Evolutionary conservation across 495 filamentous ascomycete genomes (phyloP), one percentile per base, ranked within the genome.

Genomic region (Hyaloscypha variabilis): DNA sequence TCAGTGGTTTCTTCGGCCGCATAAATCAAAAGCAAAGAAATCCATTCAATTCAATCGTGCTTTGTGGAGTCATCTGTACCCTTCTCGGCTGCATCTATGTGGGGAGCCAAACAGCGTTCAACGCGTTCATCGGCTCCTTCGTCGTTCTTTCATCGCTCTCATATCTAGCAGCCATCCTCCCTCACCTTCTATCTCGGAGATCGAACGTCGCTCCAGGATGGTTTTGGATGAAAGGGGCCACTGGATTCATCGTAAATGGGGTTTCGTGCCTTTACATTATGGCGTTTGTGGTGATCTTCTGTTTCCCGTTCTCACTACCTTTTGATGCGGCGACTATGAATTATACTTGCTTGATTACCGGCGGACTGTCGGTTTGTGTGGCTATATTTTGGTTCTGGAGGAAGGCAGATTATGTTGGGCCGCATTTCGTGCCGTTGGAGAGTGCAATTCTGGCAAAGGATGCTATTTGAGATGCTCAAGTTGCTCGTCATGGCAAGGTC

Each of bases 141-240:
- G 80, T 90, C 66, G 79, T 90, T 51, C 77, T 91, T 13, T 82
- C 85, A 23, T 86, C 84, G 17, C 71, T 86, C 10, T 89, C 85
- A 6, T 92, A 91, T 69, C 79, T 88, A 56, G 79, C 84, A 50
- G 87, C 88, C 49, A 88, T 92, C 69, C 78, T 89, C 50, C 88
- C 90, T 1, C 84, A 91, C 68, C 66, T 91, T 3, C 71, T 91
- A 13, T 84, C 81, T 0, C 73, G 82, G 1, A 78, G 90, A 2
- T 73, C 76, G 13, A 81, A 81, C 6, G 82, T 91, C 26, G 74
- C 77, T 10, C 82, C 81, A 0, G 89, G 89, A 0, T 81, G 78
- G 31, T 92, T 91, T 75, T 85, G 77, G 74, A 87, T 92, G 67
- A 66, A 60, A 78, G 77, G 82, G 13, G 60, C 63, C 0, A 68